Evolutionary conservation across 2,329 filamentous ascomycete species (phyloP).

Genomic region (Phaeoacremonium minimum): DNA sequence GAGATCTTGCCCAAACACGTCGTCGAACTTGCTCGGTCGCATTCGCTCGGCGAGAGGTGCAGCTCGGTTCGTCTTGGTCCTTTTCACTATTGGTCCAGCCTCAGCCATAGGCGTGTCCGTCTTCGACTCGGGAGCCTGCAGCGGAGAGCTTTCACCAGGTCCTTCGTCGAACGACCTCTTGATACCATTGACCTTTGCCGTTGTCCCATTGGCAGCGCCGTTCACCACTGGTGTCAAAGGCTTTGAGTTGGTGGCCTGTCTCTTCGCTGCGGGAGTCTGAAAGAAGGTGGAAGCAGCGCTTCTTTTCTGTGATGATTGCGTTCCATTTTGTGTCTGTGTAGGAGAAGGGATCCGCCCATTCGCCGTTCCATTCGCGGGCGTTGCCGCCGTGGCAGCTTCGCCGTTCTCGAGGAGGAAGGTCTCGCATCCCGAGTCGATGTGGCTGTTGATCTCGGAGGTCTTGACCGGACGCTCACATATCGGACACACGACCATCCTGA

Average conservation of each 20-base stretch:
- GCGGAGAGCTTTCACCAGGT: slow-evolving; percentile 29
- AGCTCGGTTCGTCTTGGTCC: slow-evolving; percentile 63
- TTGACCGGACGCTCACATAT: slow-evolving; percentile 74
- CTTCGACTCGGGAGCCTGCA: slow-evolving; percentile 9
- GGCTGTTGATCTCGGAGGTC: slow-evolving; percentile 74
- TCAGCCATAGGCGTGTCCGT: slow-evolving; percentile 16
- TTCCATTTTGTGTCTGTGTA: slow-evolving; percentile 20
- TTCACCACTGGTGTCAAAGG: slow-evolving; percentile 27
- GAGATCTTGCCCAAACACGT: slow-evolving; percentile 87
- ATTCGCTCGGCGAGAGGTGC: slow-evolving; percentile 92
- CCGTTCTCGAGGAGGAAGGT: slow-evolving; percentile 57
- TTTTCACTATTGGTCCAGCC: slow-evolving; percentile 50
- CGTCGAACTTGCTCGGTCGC: slow-evolving; percentile 78
- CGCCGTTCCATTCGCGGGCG: too few relatives aligned
- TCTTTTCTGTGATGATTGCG: slow-evolving; percentile 42
- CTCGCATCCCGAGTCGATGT: slow-evolving; percentile 81
- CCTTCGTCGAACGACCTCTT: slow-evolving; percentile 54
- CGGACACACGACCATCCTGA: slow-evolving; percentile 72
- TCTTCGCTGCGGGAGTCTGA: slow-evolving; percentile 55
- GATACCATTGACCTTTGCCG: slow-evolving; percentile 27
- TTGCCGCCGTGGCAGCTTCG: too few relatives aligned
- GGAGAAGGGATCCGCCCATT: slow-evolving; percentile 24
- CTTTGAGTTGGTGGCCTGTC: slow-evolving; percentile 34
- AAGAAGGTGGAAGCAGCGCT: slow-evolving; percentile 56
- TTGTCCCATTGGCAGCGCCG: slow-evolving; percentile 19